Evolutionary conservation across 2,329 filamentous ascomycete genomes (phyloP), one percentile per base, ranked within the genome.

Genomic region (Huntiella decipiens): DNA sequence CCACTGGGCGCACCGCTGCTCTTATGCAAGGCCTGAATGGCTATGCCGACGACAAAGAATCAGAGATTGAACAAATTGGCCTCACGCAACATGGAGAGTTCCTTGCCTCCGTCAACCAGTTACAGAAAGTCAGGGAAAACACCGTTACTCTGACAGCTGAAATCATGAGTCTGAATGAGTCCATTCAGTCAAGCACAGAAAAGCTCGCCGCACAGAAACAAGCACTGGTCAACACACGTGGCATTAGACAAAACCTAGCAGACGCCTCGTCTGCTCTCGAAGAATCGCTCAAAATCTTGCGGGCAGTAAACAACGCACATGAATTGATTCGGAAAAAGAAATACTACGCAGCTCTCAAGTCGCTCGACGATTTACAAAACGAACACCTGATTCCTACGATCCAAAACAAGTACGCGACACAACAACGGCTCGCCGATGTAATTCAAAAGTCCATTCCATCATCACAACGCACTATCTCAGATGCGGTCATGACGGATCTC

Each of bases 21-120:
- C 22, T 50, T 37, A 47, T 47, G 17, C 45, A 47, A 33, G 47
- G 48, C 22, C 37, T 64, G 17, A 56, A 51, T 10, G 77, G 79
- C 53, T 92, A 94, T 60, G 83, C 87, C 32, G 78, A 80, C 53
- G 83, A 91, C 40, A 79, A 87, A 50, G 91, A 98, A 60, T 64
- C 74, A 11, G 87, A 96, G 55, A 96, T 98, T 53, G 91, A 98
- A 63, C 76, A 76, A 16, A 92, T 96, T 55, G 94, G 91, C 55
- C 78, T 94, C 56, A 88, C 83, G 8, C 94, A 95, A 56, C 91
- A 98, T 57, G 88, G 96, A 57, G 91, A 95, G 56, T 98, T 98
- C 57, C 79, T 96, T 32, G 77, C 75, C 52, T 95, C 88, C 0
- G 86, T 98, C 53, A 92, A 91, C 56, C 85, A 92, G 57, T 73